A percentile compares a stretch with the other conserved stretches of the same genome.
phyloP scores from a whole-genome alignment of 805 yeast genomes.

The Blastobotrys attinorum region DNA sequence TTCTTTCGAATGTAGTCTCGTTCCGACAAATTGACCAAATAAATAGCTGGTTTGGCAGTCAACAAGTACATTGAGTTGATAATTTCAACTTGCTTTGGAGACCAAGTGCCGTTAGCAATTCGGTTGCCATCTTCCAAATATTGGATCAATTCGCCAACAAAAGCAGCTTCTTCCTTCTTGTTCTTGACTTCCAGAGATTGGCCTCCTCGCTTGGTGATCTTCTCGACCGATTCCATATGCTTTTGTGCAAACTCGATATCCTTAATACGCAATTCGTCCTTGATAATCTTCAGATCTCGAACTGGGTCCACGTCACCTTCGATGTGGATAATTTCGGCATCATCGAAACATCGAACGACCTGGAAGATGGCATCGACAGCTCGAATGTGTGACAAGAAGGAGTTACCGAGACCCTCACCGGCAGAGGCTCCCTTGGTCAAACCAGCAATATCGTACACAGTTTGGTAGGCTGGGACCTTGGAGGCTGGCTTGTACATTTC shows the following conservation, averaged over 20 bases:
- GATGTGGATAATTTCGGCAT: slow-evolving; percentile 94
- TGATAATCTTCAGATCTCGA: slow-evolving; percentile 87
- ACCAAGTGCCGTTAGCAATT: slow-evolving; percentile 82
- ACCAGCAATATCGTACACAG: slow-evolving; percentile 96
- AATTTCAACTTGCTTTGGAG: slow-evolving; percentile 81
- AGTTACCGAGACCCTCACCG: slow-evolving; percentile 98
- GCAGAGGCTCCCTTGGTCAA: slow-evolving; percentile 93
- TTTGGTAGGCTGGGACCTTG: slow-evolving; percentile 85
- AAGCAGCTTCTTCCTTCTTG: slow-evolving; percentile 75
- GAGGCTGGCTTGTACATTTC: slow-evolving; percentile 72
- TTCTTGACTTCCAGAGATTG: slow-evolving; percentile 83
- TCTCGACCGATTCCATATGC: slow-evolving; percentile 69
- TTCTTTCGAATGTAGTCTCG: slow-evolving; percentile 78
- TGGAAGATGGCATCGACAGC: slow-evolving; percentile 98
- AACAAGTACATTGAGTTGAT: slow-evolving; percentile 80
- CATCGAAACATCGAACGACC: slow-evolving; percentile 96
- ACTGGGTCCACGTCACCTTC: slow-evolving; percentile 95
- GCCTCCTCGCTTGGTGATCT: slow-evolving; percentile 79
- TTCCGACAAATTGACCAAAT: slow-evolving; percentile 84
- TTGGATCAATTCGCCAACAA: slow-evolving; percentile 65
- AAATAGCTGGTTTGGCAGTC: slow-evolving; percentile 94
- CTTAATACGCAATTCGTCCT: slow-evolving; percentile 86
- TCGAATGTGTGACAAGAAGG: slow-evolving; percentile 91
- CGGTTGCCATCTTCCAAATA: slow-evolving; percentile 79
- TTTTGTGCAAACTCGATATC: slow-evolving; percentile 92